Evolutionary conservation across 2,329 filamentous ascomycete genomes (phyloP).

Genomic region (Hypoxylon sp.): DNA sequence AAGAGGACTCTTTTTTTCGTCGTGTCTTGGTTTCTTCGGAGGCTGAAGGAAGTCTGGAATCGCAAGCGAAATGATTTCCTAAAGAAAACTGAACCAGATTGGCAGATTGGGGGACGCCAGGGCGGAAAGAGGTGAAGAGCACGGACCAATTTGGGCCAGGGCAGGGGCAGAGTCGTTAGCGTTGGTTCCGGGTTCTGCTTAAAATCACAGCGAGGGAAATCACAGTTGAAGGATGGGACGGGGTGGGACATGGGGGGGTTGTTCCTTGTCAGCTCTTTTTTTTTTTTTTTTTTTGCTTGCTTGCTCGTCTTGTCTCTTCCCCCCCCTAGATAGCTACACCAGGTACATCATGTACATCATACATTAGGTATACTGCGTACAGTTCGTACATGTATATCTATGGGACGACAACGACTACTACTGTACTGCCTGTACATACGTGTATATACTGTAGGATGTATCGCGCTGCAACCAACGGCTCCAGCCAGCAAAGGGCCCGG

Average conservation of each 20-base stretch:
- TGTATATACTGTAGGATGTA: too few relatives aligned
- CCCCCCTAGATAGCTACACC: too few relatives aligned
- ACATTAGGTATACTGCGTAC: too few relatives aligned
- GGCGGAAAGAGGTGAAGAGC: too few relatives aligned
- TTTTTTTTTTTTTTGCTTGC: too few relatives aligned
- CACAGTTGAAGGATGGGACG: conserved; percentile 14
- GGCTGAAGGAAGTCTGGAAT: conserved; percentile 56
- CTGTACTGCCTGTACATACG: too few relatives aligned
- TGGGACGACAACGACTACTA: too few relatives aligned
- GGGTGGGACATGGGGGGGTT: conserved; percentile 15
- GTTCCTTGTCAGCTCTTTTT: background rate
- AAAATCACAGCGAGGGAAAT: conserved; percentile 10
- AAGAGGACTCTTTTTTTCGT: conserved; percentile 25
- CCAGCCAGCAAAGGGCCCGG: too few relatives aligned
- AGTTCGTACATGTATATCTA: too few relatives aligned
- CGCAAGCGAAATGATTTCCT: conserved; percentile 62
- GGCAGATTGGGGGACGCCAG: conserved; percentile 16
- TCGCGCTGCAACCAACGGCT: too few relatives aligned
- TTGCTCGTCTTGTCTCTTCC: too few relatives aligned
- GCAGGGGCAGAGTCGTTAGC: conserved; percentile 27
- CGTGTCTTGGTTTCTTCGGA: conserved; percentile 49
- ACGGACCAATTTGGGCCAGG: conserved; percentile 36
- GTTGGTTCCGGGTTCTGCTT: conserved; percentile 31
- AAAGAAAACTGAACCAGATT: conserved; percentile 45
- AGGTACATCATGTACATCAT: too few relatives aligned